Evolutionary conservation across 306 rosid species (phyloP), one percentile per base, ranked within the genome.

Genomic region (Biancaea sappan): DNA sequence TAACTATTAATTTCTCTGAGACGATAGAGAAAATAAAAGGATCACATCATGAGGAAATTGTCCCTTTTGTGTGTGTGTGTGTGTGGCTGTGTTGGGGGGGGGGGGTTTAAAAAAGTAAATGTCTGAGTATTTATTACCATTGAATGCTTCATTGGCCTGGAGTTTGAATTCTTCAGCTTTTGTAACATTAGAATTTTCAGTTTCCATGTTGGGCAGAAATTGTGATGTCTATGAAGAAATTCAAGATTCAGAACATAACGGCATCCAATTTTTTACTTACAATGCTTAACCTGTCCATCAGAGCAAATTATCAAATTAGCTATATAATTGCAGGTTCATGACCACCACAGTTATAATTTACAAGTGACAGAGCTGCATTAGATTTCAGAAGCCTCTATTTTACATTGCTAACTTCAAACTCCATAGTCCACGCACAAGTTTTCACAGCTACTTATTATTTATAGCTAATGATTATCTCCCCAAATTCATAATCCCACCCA

Each of bases 131-230:
- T 58, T 62, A 73, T 77, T 80, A 92, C 99, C 97, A 51, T 84
- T 77, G 81, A 90, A 94, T 73, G 96, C 96, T 75, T 88, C 88
- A 74, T 94, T 94, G 34, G 99, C 99, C 54, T 72, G 93, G 62
- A 79, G 24, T 67, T 94, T 95, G 76, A 88, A 25, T 86, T 92
- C 92, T 83, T 94, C 99, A 21, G 97, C 96, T 62, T 75, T 89
- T 1, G 82, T 71, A 52, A 72, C 62, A 25, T 90, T 76, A 21
- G 91, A 83, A 37, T 80, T 86, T 21, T 80, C 79, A 40, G 81
- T 21, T 83, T 85, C 95, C 99, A 94, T 94, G 59, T 41, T 35
- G 75, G 81, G n/a, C 77, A 64, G 77, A 73, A 59, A 64, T 81
- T 75, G 64, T 26, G 76, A 47, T 26, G 74, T 80, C 67, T 77